Base-by-base conservation (phyloP, 2,329 filamentous ascomycete genomes). In the Orbilia ellipsospora region DNA sequence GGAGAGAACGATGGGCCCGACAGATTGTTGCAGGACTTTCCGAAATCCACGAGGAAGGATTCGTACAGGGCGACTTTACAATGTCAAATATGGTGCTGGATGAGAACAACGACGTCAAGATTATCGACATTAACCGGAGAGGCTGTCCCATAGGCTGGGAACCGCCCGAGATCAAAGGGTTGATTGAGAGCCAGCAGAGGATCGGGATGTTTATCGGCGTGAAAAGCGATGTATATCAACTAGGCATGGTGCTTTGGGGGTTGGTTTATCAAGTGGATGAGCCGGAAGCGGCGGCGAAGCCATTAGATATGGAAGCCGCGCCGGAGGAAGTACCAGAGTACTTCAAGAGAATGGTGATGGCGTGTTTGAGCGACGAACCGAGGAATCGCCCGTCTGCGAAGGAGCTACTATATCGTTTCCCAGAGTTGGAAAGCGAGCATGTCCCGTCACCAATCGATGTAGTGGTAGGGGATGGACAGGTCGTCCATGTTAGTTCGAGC, bases 61-160 rank as follows among this genome's bases (percentile, higher is more conserved):
- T 96, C 81, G 95, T 99, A 10, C 95, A 99, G 81, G 95, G 95
- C 23, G 95, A 99, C 81, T 97, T 99, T 78, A 99, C 95, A 0
- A 86, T 99, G 28, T 97, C 94, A 4, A 99, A 99, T 81, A 96
- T 99, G 78, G 95, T 99, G 76, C 91, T 99, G 80, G 93, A 98
- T 81, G 86, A 87, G 12, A 83, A 91, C 51, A 90, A 93, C 80
- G 87, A 97, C 80, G 95, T 94, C 7, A 94, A 96, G 80, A 98
- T 99, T 78, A 99, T 99, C 80, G 95, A 99, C 82, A 97, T 99
- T 84, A 99, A 99, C 83, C 88, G 95, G 66, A 87, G 95, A 79
- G 95, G 95, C n/a, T 99, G 95, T 80, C 95, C 95, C 0, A 92
- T 98, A 3, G 94, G 94, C 23, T 99, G 95, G 95, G 95, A 99